These are phyloP conservation scores for Trichoderma gamsii DNA, from an alignment of 495 filamentous ascomycete genomes.

Conservation along the genomic window DNA sequence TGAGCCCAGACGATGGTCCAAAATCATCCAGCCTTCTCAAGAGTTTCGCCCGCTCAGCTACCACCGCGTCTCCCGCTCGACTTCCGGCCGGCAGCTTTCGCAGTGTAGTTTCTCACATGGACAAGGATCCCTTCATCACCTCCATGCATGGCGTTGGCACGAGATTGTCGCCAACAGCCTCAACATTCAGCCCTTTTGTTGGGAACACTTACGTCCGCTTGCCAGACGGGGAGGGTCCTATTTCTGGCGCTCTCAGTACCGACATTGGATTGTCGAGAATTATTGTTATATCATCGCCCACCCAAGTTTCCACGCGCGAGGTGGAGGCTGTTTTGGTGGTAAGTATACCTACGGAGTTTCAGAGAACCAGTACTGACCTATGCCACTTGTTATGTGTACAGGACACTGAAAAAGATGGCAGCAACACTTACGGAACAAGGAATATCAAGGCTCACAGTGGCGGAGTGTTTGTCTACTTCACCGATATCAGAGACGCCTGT, in stretches of 20 bases:
- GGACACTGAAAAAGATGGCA: slow-evolving; percentile 31
- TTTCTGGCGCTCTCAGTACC: slow-evolving; percentile 28
- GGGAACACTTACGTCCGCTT: slow-evolving; percentile 13
- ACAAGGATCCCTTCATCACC: slow-evolving; percentile 42
- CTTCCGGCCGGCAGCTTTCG: slow-evolving; percentile 16
- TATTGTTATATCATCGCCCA: slow-evolving; percentile 29
- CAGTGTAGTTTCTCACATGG: slow-evolving; percentile 19
- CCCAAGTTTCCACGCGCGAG: slow-evolving; percentile 25
- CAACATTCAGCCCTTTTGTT: slow-evolving; percentile 37
- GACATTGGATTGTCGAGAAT: slow-evolving; percentile 36
- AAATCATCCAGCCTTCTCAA: slow-evolving; percentile 28
- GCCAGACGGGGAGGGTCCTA: slow-evolving; percentile 12
- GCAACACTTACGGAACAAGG: slow-evolving; percentile 26
- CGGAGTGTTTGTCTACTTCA: slow-evolving; percentile 49
- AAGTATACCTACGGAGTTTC: slow-evolving; percentile 17
- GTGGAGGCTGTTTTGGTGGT: slow-evolving; percentile 36
- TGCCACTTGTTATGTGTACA: slow-evolving; percentile 17
- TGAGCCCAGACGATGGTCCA: slow-evolving; percentile 55
- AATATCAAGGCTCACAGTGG: slow-evolving; percentile 24
- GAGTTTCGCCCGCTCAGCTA: slow-evolving; percentile 20
- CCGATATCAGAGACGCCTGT: slow-evolving; percentile 52
- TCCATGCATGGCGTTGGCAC: slow-evolving; percentile 28
- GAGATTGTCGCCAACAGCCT: slow-evolving; percentile 46
- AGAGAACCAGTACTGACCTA: not conserved
- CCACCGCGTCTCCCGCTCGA: slow-evolving; percentile 18